Evolutionary conservation across 306 rosid genomes (phyloP).

Genomic region (Coriaria nepalensis): DNA sequence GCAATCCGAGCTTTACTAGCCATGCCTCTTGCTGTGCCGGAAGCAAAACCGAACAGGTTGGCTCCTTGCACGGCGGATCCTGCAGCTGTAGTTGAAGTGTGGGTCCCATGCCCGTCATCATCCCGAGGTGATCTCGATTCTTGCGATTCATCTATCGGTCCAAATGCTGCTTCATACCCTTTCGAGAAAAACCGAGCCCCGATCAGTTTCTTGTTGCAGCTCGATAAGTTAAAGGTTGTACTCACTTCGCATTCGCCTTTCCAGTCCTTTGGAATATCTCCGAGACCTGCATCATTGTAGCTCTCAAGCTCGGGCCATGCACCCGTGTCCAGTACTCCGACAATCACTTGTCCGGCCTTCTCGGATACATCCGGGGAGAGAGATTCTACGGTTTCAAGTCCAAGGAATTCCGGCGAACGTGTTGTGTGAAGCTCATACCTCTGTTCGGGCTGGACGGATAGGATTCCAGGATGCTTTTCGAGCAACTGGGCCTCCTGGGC

Average conservation of each 20-base stretch:
- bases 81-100: constrained; percentile 77
- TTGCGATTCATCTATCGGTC: constrained; percentile 28
- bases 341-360: constrained; percentile 33
- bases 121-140: constrained; percentile 88
- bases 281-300: constrained; percentile 52
- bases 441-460: constrained; percentile 46
- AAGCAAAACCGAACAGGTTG: constrained; percentile 61
- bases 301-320: constrained; percentile 76
- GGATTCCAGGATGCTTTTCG: constrained; percentile 42
- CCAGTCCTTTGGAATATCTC: constrained; percentile 51
- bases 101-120: constrained; percentile 84
- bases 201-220: constrained; percentile 63
- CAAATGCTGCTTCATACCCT: constrained; percentile 50
- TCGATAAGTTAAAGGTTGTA: constrained; percentile 45
- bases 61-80: constrained; percentile 64
- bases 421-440: constrained; percentile 81
- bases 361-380: constrained; percentile 12
- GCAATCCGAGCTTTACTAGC: constrained; percentile 72
- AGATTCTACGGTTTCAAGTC: constrained; percentile 26
- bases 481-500: constrained; percentile 52
- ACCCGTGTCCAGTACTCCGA: constrained; percentile 83
- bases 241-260: constrained; percentile 68
- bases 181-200: constrained; percentile 71
- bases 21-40: constrained; percentile 86
- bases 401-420: constrained; percentile 78